Evolutionary conservation across 306 rosid species (phyloP).

Genomic region (Cicer judaicum): DNA sequence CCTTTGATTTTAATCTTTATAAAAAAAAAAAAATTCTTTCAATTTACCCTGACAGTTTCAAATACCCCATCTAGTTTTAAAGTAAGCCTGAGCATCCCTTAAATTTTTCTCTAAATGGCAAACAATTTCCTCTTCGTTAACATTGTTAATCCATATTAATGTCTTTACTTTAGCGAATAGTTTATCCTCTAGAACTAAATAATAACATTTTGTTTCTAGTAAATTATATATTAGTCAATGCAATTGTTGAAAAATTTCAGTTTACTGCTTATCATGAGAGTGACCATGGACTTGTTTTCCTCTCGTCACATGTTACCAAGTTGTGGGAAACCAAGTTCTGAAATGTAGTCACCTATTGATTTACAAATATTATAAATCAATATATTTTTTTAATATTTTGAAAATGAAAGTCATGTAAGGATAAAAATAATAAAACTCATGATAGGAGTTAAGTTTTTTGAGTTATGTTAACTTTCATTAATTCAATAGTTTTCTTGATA

Average conservation of each 20-base stretch:
- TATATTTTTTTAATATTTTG: not conserved
- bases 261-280: slow-evolving; percentile 95
- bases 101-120: no score
- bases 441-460: slow-evolving; percentile 29
- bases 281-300: slow-evolving; percentile 91
- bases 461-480: not conserved
- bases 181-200: not conserved
- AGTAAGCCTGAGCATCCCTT: no score
- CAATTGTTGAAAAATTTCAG: slow-evolving; percentile 52
- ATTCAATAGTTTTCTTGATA: no score
- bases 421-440: not conserved
- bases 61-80: no score
- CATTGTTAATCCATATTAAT: no score
- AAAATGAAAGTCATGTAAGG: slow-evolving; percentile 1
- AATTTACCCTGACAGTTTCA: no score
- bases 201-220: not conserved
- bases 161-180: no score
- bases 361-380: slow-evolving; percentile 52
- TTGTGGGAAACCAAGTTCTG: slow-evolving; percentile 52
- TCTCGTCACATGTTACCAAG: slow-evolving; percentile 51
- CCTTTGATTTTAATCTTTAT: no score
- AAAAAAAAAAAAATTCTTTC: no score
- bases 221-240: slow-evolving; percentile 22
- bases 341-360: slow-evolving; percentile 88
- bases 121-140: no score